phyloP scores from a whole-genome alignment of 352 stramenopile genomes.

The Globisporangium echinulatum region DNA sequence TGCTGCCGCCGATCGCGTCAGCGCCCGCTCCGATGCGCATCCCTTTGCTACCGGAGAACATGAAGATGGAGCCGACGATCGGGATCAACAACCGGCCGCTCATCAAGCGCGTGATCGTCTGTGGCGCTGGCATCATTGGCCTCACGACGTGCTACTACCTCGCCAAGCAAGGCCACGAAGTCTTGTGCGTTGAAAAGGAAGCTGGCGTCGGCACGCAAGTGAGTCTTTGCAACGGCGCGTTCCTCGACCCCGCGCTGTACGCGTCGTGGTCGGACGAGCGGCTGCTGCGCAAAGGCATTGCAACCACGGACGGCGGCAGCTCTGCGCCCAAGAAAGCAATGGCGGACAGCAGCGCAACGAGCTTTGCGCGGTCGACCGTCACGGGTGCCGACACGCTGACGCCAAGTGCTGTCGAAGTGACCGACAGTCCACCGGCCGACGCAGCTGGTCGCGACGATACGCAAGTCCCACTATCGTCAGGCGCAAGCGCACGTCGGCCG shows the following conservation, averaged over 20 bases:
- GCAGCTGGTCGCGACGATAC: constrained; percentile 17
- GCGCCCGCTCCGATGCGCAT: constrained; percentile 52
- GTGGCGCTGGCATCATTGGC: constrained; percentile 78
- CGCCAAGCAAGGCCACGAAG: constrained; percentile 79
- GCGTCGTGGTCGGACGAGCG: constrained; percentile 73
- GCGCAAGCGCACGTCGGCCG: neutral
- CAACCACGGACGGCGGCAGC: constrained; percentile 10
- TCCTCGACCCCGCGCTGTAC: constrained; percentile 79
- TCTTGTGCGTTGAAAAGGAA: constrained; percentile 84
- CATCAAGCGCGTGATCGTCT: constrained; percentile 83
- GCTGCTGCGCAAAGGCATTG: constrained; percentile 42
- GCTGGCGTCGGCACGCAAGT: constrained; percentile 70
- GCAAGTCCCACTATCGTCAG: neutral
- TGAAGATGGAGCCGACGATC: constrained; percentile 63
- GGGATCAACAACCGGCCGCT: constrained; percentile 42
- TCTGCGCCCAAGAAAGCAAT: constrained; percentile 7
- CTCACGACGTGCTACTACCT: constrained; percentile 84
- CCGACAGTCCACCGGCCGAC: constrained; percentile 26
- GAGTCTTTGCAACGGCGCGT: constrained; percentile 76
- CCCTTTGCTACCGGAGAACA: constrained; percentile 47
- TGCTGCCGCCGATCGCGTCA: constrained; percentile 55
- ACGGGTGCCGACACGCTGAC: neutral
- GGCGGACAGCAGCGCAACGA: neutral
- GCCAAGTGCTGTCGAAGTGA: constrained; percentile 16
- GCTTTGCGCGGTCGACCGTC: constrained; percentile 9